Percentiles rank a stretch among this genome's conserved stretches.
Evolutionary conservation across 345 rosid species (phyloP).

Genomic region (Eucalyptus cladocalyx): DNA sequence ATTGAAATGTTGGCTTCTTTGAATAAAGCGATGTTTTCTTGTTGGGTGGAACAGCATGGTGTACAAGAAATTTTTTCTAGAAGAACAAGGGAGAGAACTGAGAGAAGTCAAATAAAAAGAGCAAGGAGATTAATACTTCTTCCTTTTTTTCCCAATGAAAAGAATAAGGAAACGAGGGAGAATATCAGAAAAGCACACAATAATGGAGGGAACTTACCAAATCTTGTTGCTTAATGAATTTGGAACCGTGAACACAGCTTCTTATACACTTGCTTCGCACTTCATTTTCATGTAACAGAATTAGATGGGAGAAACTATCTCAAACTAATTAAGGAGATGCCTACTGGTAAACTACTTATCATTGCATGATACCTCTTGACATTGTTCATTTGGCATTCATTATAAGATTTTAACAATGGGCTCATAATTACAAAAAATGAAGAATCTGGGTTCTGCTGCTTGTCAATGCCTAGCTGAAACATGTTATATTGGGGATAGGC

Average conservation of each 20-base stretch:
- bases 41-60: neutral
- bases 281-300: neutral
- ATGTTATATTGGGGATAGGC: neutral
- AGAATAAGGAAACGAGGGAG: neutral
- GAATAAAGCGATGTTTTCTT: neutral
- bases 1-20: neutral
- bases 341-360: neutral
- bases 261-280: neutral
- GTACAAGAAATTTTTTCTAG: neutral
- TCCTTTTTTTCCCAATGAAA: neutral
- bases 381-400: neutral
- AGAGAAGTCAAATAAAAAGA: neutral
- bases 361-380: neutral
- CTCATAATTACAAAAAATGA: neutral
- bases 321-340: neutral
- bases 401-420: neutral
- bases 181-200: neutral
- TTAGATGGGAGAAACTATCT: neutral
- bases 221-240: neutral
- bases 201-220: neutral
- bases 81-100: neutral
- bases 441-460: neutral
- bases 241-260: neutral
- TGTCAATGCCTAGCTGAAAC: neutral
- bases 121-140: neutral